phyloP scores from a whole-genome alignment of 2,329 filamentous ascomycete genomes.

The Aspergillus luchuensis region DNA sequence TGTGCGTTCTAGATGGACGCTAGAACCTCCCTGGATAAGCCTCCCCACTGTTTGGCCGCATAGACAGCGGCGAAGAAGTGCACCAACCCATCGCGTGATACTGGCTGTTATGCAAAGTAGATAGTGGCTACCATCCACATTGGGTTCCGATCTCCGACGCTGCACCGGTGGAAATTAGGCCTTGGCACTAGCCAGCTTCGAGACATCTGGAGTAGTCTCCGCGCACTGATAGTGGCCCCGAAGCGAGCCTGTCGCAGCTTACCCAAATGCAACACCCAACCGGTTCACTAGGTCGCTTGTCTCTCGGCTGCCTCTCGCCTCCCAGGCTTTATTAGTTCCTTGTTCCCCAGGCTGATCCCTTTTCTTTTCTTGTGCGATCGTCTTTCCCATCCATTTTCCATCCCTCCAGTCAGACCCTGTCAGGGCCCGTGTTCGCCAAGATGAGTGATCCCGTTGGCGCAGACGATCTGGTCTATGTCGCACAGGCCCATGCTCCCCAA shows the following conservation, averaged over 20 bases:
- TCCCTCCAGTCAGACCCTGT: background rate
- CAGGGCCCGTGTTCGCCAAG: background rate
- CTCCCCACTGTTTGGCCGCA: background rate
- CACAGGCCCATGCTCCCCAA: conserved; percentile 14
- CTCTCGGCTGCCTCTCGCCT: background rate
- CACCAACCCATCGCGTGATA: background rate
- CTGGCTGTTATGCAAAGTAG: background rate
- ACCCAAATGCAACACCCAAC: background rate
- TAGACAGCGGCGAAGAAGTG: background rate
- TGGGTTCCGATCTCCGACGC: background rate
- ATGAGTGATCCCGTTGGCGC: conserved; percentile 16
- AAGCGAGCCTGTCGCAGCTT: background rate
- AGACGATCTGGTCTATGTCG: conserved; percentile 6
- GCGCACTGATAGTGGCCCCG: background rate
- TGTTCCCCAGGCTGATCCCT: background rate
- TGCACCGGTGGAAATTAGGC: background rate
- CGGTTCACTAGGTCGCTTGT: background rate
- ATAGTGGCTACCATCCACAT: background rate
- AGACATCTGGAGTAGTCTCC: background rate
- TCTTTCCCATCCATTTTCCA: background rate
- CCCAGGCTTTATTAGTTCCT: background rate
- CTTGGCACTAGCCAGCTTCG: background rate
- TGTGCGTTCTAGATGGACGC: conserved; percentile 7
- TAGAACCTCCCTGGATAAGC: conserved; percentile 3
- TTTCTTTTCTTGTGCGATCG: background rate